Base-by-base conservation (phyloP, 257 asterid species). In the Coffea canephora region DNA sequence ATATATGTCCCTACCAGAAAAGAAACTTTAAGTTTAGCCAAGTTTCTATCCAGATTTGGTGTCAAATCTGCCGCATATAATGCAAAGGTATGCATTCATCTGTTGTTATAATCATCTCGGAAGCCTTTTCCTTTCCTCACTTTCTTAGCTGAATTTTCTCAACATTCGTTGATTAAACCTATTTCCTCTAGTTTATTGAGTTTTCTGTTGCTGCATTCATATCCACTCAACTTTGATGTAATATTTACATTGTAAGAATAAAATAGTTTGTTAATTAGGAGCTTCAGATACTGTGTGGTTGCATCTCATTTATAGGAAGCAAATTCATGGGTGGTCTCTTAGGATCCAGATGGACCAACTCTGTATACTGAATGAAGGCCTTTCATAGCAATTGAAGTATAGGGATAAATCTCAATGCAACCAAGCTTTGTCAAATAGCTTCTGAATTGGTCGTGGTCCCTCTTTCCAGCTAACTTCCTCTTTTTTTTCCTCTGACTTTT, bases 11-110 rank as follows among this genome's bases (percentile, higher is more conserved):
- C 93, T 66, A 92, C 92, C 48, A 88, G 97, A 87, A 91, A 91
- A 84, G 90, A 92, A 89, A 92, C 96, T 71, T 57, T 89, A 85
- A 78, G 86, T 77, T 71, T 92, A 82, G 78, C 97, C n/a, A 87
- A 89, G 82, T 91, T 89, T 89, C 90, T 92, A 52, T 80, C 81
- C 79, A 81, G 78, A 68, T 84, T 48, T 82, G 97, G 96, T 67
- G 89, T 92, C 55, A 91, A 84, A 81, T 91, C 96, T 82, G 97
- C 96, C 75, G 94, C 96, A 80, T 92, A 92, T 87, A 89, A 92
- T 87, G 96, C 93, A 65, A 89, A 88, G 97, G 97, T 92, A 78
- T 77, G 70, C 69, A 74, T 73, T 79, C 79, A 82, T 78, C 74
- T 70, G 67, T 71, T 6, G 39, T 48, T 81, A 57, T 81, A 34